Evolutionary conservation across 169 alveolate genomes (phyloP).

Genomic region (Cryptosporidium sp.): DNA sequence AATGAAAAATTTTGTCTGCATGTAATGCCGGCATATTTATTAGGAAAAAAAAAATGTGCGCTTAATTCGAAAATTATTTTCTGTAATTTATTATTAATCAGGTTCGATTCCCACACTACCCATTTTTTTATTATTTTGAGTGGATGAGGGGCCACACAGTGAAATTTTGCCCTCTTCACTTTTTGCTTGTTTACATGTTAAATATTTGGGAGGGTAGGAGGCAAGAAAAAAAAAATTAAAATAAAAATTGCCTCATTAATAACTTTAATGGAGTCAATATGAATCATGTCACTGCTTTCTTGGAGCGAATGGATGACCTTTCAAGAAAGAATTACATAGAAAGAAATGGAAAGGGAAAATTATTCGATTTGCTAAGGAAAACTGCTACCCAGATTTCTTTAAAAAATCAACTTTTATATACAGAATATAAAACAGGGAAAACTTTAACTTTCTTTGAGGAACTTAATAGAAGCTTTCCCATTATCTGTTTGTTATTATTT

Average conservation of each 20-base stretch:
- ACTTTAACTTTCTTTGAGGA: conserved; percentile 49
- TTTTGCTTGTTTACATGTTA: conserved; percentile 23
- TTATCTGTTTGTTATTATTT: conserved; percentile 35
- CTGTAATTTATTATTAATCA: not conserved
- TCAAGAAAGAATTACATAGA: conserved; percentile 29
- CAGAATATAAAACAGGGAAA: conserved; percentile 16
- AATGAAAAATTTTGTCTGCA: not conserved
- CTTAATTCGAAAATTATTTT: not conserved
- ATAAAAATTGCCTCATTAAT: not conserved
- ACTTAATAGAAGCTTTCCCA: conserved; percentile 39
- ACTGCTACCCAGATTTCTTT: conserved; percentile 53
- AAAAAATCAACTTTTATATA: conserved; percentile 23
- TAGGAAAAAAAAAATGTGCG: not conserved
- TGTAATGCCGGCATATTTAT: not conserved
- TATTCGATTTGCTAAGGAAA: conserved; percentile 23
- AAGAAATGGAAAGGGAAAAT: conserved; percentile 41
- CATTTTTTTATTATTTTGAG: conserved; percentile 26
- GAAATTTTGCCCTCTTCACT: not conserved
- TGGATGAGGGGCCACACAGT: conserved; percentile 73
- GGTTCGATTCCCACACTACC: conserved; percentile 37
- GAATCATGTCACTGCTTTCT: conserved; percentile 6
- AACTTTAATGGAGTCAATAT: conserved; percentile 1
- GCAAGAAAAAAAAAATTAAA: not conserved
- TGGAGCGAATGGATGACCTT: conserved; percentile 23
- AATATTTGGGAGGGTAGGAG: not conserved